Percentiles rank a stretch among this genome's conserved stretches.
Conservation (phyloP, 2,329 filamentous ascomycete species). For the Phialophora expanda region DNA sequence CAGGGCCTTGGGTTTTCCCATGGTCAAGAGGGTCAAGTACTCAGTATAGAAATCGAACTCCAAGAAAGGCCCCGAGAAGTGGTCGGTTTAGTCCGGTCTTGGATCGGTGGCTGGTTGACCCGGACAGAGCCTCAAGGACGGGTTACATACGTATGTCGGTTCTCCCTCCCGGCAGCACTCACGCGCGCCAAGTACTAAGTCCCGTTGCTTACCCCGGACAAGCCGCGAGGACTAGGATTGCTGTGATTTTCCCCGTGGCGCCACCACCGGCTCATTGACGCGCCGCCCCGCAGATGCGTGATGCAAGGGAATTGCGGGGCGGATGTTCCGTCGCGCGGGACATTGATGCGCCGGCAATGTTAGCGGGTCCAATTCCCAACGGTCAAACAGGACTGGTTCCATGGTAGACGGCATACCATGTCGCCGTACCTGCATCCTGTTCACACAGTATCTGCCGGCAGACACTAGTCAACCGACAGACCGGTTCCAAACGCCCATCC, state of each 20-base stretch:
- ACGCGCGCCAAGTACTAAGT: too few species aligned
- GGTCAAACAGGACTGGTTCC: too few species aligned
- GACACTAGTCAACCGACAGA: too few species aligned
- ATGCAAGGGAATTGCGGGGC: neutral
- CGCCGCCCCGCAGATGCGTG: neutral
- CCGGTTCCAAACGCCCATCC: too few species aligned
- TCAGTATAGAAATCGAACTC: neutral
- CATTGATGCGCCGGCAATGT: neutral
- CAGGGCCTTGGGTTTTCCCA: constrained; percentile 62
- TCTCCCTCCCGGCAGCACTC: neutral
- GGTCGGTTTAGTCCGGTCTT: neutral
- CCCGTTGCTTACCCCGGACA: too few species aligned
- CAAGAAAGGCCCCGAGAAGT: neutral
- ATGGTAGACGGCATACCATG: too few species aligned
- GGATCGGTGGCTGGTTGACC: neutral
- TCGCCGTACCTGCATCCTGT: too few species aligned
- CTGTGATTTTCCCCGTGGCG: neutral
- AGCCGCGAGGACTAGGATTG: neutral
- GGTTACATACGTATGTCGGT: too few species aligned
- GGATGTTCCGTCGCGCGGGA: neutral
- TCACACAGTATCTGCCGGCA: too few species aligned
- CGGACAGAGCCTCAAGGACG: neutral
- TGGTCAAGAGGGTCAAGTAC: constrained; percentile 1
- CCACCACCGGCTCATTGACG: neutral
- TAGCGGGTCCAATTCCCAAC: too few species aligned